Evolutionary conservation across 176 grass and related monocot genomes (phyloP).

Genomic region (Stipa capillata): DNA sequence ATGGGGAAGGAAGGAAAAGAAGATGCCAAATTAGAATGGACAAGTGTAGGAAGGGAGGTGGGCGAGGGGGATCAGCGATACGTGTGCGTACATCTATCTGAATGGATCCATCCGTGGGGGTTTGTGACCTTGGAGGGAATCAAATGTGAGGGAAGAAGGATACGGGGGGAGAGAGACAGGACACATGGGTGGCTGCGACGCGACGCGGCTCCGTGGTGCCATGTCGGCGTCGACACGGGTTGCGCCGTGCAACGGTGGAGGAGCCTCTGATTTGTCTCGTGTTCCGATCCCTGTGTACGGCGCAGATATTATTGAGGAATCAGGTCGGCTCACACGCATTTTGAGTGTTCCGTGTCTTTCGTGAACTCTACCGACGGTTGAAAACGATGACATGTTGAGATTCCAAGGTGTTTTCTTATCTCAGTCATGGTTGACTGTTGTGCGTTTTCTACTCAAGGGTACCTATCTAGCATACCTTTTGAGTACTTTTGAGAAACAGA

Average conservation of each 20-base stretch:
- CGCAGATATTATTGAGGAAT: not conserved
- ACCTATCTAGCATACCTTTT: too few species aligned
- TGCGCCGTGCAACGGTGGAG: not conserved
- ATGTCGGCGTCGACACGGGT: not conserved
- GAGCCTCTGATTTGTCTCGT: not conserved
- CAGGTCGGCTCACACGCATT: not conserved
- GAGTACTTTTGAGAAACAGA: not conserved
- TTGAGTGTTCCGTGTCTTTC: too few species aligned
- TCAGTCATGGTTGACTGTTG: not conserved
- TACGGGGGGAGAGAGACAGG: too few species aligned
- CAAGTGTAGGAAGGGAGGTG: not conserved
- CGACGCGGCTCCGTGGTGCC: not conserved
- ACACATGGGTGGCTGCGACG: too few species aligned
- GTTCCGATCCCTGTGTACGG: not conserved
- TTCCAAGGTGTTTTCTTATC: not conserved
- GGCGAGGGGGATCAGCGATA: too few species aligned
- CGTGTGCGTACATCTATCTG: not conserved
- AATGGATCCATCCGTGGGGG: not conserved
- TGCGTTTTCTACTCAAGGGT: not conserved
- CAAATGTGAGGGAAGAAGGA: too few species aligned
- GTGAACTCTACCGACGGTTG: not conserved
- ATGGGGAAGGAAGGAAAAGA: not conserved
- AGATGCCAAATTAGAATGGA: not conserved
- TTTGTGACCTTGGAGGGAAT: slow-evolving; percentile 29
- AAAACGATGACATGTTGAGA: not conserved